Base-by-base conservation (phyloP, 352 stramenopile species). In the Phytophthora multivora region DNA sequence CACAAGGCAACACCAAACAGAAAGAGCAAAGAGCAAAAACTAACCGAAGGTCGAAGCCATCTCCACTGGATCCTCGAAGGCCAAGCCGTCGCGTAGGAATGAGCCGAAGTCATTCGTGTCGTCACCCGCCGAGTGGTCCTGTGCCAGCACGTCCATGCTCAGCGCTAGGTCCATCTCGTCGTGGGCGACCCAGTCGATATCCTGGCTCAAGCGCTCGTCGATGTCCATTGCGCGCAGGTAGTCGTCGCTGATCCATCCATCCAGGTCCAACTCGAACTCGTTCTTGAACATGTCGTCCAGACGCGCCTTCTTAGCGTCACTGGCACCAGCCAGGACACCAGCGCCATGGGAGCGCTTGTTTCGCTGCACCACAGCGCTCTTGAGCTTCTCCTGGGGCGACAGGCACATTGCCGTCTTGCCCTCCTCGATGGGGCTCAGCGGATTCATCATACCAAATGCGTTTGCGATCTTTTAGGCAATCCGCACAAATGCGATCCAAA, bases 141-240 rank as follows among this genome's bases (percentile, higher is more conserved):
- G 66, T 23, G 48, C 62, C 43, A 86, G 80, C 26, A 40, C 55
- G 45, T 85, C 80, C 56, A 92, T 72, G 48, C 69, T 71, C 40
- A 93, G 69, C 38, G 73, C 71, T 26, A 84, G 48, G 15, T 88
- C 80, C 49, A 90, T 64, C 42, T 91, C 81, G 61, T 91, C 81
- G 58, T 89, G 73, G 30, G 57, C 63, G 10, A 92, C 81, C 86
- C 86, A 94, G 67, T 94, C 86, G 55, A 94, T 91, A 42, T 94
- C 86, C 46, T 94, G 76, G 60, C 79, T 90, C 53, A 92, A 61
- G 42, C 77, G 69, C 33, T 90, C 83, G 71, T 92, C 83, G 23
- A 90, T 75, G 54, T 89, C 86, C 66, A 94, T 79, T 36, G 78
- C 63, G 46, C 81, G 80, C 45, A 91, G 57, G 66, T 90, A 89